phyloP scores from a whole-genome alignment of 2,329 filamentous ascomycete species.

The Fusarium annulatum region DNA sequence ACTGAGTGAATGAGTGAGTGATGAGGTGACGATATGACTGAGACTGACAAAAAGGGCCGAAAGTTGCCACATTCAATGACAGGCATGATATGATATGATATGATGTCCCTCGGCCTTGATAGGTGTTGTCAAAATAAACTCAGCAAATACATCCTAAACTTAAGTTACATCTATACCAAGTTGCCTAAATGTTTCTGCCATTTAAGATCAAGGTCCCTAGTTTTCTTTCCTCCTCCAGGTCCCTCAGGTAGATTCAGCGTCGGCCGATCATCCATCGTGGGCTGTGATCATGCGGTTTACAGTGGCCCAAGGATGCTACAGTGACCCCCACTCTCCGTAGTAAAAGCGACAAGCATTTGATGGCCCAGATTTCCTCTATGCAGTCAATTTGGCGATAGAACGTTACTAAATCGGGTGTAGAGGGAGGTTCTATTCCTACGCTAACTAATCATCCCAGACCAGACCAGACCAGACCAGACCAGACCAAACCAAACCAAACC shows the following conservation, averaged over 20 bases:
- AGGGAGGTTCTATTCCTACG: conserved; percentile 2
- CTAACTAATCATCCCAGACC: conserved; percentile 7
- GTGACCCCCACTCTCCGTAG: conserved; percentile 26
- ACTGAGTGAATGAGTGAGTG: neutral
- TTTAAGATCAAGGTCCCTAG: too few species aligned
- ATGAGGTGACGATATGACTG: conserved; percentile 13
- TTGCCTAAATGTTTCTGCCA: too few species aligned
- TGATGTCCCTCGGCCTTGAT: neutral
- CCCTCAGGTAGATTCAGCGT: neutral
- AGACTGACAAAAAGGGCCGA: conserved; percentile 25
- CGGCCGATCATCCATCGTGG: conserved; percentile 17
- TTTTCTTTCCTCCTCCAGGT: too few species aligned
- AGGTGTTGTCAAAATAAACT: too few species aligned
- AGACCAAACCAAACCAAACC: neutral
- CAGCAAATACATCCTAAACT: too few species aligned
- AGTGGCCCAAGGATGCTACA: neutral
- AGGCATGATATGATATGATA: conserved; percentile 1
- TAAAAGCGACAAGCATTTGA: conserved; percentile 16
- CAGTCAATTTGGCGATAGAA: conserved; percentile 25
- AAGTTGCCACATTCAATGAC: conserved; percentile 4
- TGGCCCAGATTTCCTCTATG: conserved; percentile 14
- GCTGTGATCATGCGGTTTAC: conserved; percentile 21
- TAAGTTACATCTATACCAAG: too few species aligned
- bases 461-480: neutral
- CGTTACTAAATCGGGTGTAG: conserved; percentile 30